Percentiles rank a stretch among this genome's conserved stretches.
Evolutionary conservation across 768 basidiomycete genomes (phyloP).

Genomic region (Cyclocybe aegerita): DNA sequence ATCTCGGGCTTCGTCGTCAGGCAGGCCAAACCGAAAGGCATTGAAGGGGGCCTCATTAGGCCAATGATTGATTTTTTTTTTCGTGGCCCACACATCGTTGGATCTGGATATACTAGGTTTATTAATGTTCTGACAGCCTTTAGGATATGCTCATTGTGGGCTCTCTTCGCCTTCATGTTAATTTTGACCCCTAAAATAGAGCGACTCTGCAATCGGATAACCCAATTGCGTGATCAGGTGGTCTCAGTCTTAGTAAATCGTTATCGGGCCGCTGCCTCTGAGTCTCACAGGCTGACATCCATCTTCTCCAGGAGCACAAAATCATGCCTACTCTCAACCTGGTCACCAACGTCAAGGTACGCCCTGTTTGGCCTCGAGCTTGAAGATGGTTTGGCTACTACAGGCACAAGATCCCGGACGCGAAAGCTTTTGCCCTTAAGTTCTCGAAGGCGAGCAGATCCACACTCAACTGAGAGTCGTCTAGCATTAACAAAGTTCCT

Average conservation of each 20-base stretch:
- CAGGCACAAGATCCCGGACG: constrained; percentile 29
- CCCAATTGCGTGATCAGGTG: too few species aligned
- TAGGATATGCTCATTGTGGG: too few species aligned
- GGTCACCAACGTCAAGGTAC: constrained; percentile 43
- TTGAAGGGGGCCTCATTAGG: too few species aligned
- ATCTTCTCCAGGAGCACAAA: not conserved
- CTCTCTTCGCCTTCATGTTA: too few species aligned
- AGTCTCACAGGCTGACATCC: not conserved
- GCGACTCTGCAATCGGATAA: too few species aligned
- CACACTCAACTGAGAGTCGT: not conserved
- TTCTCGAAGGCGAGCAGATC: constrained; percentile 52
- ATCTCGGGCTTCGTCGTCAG: too few species aligned
- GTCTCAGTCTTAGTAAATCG: not conserved
- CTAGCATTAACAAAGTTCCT: not conserved
- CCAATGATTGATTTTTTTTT: too few species aligned
- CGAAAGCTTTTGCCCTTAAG: constrained; percentile 44
- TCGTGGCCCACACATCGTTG: too few species aligned
- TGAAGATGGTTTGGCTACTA: not conserved
- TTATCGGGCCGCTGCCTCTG: not conserved
- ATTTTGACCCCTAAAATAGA: too few species aligned
- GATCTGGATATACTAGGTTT: too few species aligned
- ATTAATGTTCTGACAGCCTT: too few species aligned
- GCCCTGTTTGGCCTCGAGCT: not conserved
- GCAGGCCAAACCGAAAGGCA: too few species aligned
- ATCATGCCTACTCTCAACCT: constrained; percentile 44